phyloP scores from a whole-genome alignment of 495 filamentous ascomycete species.

The Penicillium steckii region DNA sequence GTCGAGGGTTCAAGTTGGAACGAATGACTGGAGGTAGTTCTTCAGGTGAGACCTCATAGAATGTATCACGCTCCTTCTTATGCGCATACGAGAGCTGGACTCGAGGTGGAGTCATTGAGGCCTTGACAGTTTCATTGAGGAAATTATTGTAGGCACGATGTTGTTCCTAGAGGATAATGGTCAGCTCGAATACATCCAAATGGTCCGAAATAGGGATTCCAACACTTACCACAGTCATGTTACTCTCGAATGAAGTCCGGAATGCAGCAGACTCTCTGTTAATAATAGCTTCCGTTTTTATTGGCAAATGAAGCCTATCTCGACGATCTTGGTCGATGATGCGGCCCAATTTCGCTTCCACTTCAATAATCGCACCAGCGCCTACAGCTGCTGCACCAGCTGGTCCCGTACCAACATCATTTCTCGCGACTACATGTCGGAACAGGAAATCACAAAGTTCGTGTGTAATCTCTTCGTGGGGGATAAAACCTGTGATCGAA shows the following conservation, averaged over 20 bases:
- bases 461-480: conserved; percentile 65
- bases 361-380: conserved; percentile 74
- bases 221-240: conserved; percentile 75
- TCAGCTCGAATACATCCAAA: not conserved
- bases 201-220: not conserved
- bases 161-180: conserved; percentile 54
- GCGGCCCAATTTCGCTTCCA: conserved; percentile 87
- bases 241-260: conserved; percentile 66
- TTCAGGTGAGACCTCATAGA: conserved; percentile 69
- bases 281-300: conserved; percentile 66
- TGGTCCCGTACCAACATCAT: conserved; percentile 47
- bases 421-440: conserved; percentile 59
- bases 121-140: conserved; percentile 67
- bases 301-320: conserved; percentile 62
- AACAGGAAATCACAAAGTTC: conserved; percentile 74
- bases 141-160: conserved; percentile 76
- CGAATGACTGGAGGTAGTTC: conserved; percentile 56
- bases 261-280: conserved; percentile 46
- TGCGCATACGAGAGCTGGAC: conserved; percentile 77
- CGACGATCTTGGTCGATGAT: conserved; percentile 69
- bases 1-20: conserved; percentile 53
- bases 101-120: conserved; percentile 46
- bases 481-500: conserved; percentile 63
- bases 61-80: conserved; percentile 75
- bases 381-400: conserved; percentile 47